phyloP scores from a whole-genome alignment of 306 rosid species.

The Pyrus pyrifolia region DNA sequence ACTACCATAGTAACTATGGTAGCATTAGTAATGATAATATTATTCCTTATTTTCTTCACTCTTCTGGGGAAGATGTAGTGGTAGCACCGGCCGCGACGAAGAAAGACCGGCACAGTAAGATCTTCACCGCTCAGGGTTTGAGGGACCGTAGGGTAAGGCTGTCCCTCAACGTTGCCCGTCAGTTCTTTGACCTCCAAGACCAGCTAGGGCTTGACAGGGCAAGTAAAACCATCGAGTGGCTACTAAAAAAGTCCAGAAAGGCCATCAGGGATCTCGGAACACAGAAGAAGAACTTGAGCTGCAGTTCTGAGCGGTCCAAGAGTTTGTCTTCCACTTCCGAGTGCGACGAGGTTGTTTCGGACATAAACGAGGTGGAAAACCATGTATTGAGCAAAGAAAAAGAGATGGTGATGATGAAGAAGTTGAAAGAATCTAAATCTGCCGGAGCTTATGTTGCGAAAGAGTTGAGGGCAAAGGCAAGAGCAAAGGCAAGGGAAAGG shows the following conservation, averaged over 20 bases:
- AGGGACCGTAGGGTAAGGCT: constrained; percentile 85
- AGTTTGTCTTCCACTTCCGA: constrained; percentile 31
- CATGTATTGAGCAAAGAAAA: neutral
- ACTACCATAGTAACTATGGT: neutral
- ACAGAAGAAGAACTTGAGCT: neutral
- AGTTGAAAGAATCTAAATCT: constrained; percentile 17
- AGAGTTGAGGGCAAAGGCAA: constrained; percentile 70
- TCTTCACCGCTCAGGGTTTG: constrained; percentile 82
- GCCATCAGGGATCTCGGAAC: constrained; percentile 54
- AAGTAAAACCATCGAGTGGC: constrained; percentile 94
- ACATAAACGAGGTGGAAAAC: constrained; percentile 11
- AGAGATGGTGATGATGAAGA: neutral
- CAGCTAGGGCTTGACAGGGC: constrained; percentile 94
- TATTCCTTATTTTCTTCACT: constrained; percentile 18
- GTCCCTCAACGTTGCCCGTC: constrained; percentile 71
- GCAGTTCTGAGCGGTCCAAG: neutral
- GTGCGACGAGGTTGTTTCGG: constrained; percentile 21
- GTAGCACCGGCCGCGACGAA: constrained; percentile 18
- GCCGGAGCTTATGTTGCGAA: constrained; percentile 26
- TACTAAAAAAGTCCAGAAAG: constrained; percentile 58
- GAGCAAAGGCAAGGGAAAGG: constrained; percentile 86
- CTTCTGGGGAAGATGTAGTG: constrained; percentile 15
- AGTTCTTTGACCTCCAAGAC: constrained; percentile 97
- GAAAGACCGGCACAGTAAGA: constrained; percentile 92
- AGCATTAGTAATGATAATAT: constrained; percentile 5